A percentile compares a stretch with the other conserved stretches of the same genome.
These are phyloP conservation scores for Sarcomyxa edulis DNA, from an alignment of 768 basidiomycete species.

Conservation along the genomic window DNA sequence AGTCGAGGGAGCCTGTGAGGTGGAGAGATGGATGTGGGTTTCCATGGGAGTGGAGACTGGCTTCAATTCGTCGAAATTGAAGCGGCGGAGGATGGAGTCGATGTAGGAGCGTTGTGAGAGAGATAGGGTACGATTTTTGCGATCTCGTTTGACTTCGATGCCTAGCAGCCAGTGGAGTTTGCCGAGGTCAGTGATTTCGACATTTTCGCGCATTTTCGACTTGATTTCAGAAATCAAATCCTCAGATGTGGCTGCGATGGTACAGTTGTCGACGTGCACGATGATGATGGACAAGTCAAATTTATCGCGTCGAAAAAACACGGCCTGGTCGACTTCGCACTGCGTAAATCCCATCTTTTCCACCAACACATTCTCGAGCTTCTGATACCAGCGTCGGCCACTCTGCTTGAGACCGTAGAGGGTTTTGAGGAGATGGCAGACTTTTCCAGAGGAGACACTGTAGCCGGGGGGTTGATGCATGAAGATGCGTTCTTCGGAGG, in stretches of 20 bases:
- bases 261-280: slow-evolving; percentile 19
- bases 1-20: slow-evolving; percentile 9
- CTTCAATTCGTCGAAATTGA: slow-evolving; percentile 18
- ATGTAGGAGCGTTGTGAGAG: slow-evolving; percentile 23
- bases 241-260: slow-evolving; percentile 10
- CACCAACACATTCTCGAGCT: slow-evolving; percentile 7
- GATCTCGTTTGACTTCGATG: slow-evolving; percentile 13
- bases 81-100: slow-evolving; percentile 18
- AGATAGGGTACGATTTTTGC: slow-evolving; percentile 12
- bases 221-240: slow-evolving; percentile 13
- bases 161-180: slow-evolving; percentile 25
- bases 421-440: slow-evolving; percentile 6
- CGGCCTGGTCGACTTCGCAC: slow-evolving; percentile 13
- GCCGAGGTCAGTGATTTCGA: slow-evolving; percentile 22
- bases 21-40: slow-evolving; percentile 11
- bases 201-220: slow-evolving; percentile 7
- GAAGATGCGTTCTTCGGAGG: slow-evolving; percentile 20
- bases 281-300: slow-evolving; percentile 10
- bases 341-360: slow-evolving; percentile 7
- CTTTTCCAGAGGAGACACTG: not conserved
- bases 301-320: slow-evolving; percentile 11
- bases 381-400: slow-evolving; percentile 8
- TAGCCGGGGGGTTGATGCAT: slow-evolving; percentile 23
- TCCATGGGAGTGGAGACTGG: slow-evolving; percentile 19
- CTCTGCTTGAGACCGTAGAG: slow-evolving; percentile 13